Evolutionary conservation across 225 moss, liverwort and hornwort species (phyloP).

Genomic region (Pseudoscleropodium purum): DNA sequence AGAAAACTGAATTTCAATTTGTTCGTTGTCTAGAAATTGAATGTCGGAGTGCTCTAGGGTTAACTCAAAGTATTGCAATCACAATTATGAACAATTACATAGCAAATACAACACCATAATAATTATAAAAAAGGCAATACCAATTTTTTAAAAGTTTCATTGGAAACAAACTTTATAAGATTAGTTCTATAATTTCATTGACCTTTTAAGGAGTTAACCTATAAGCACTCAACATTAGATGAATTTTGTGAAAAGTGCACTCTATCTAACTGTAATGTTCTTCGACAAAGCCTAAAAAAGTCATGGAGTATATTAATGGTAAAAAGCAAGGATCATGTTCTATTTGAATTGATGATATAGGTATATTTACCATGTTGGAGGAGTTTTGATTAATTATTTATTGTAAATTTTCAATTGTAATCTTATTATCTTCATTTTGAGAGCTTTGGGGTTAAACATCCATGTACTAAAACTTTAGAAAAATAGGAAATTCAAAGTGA

Average conservation of each 20-base stretch:
- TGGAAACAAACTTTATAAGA: background rate
- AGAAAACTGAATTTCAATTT: too few relatives aligned
- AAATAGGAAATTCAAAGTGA: background rate
- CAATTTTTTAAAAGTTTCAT: background rate
- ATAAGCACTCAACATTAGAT: background rate
- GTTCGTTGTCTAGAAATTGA: too few relatives aligned
- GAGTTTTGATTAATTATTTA: too few relatives aligned
- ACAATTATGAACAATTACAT: background rate
- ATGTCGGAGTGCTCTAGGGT: too few relatives aligned
- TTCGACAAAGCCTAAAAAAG: background rate
- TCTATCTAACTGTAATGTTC: background rate
- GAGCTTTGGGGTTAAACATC: accelerated
- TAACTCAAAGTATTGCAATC: background rate
- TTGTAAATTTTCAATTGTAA: too few relatives aligned
- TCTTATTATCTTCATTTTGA: background rate
- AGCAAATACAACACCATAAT: background rate
- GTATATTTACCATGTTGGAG: accelerated
- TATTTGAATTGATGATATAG: background rate
- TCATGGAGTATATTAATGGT: background rate
- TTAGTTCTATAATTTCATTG: background rate
- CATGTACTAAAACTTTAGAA: background rate
- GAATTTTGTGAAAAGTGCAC: background rate
- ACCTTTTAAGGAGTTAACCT: accelerated
- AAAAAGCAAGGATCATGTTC: background rate
- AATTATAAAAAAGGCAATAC: too few relatives aligned